Evolutionary conservation across 805 yeast genomes (phyloP).

Genomic region (Diddensiella transvaalensis): DNA sequence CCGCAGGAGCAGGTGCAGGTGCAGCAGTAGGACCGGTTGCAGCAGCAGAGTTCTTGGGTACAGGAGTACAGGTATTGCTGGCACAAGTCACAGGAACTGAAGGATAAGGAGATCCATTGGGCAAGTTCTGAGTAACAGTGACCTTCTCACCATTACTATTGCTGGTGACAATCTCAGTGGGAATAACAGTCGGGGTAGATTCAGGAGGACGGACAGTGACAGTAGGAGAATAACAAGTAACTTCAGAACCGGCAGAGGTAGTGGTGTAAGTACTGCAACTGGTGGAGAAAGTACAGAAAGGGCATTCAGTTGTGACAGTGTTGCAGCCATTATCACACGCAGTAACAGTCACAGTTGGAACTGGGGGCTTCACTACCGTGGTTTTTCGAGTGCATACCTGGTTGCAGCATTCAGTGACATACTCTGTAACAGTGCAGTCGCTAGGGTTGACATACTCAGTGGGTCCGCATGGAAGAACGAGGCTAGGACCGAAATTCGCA

Average conservation of each 20-base stretch:
- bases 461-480: conserved; percentile 7
- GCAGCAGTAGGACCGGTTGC: conserved; percentile 1
- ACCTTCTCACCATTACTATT: neutral
- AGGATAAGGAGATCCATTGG: neutral
- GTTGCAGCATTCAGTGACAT: conserved; percentile 13
- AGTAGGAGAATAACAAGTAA: conserved; percentile 12
- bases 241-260: neutral
- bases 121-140: conserved; percentile 1
- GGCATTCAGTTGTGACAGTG: conserved; percentile 10
- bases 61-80: neutral
- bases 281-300: conserved; percentile 13
- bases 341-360: conserved; percentile 15
- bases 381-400: conserved; percentile 7
- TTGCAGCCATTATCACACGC: conserved; percentile 6
- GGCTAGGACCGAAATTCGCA: neutral
- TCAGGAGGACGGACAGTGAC: conserved; percentile 6
- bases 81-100: neutral
- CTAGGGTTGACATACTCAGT: conserved; percentile 8
- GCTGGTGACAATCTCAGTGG: conserved; percentile 1
- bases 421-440: conserved; percentile 6
- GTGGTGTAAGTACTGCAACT: conserved; percentile 2
- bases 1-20: conserved; percentile 5
- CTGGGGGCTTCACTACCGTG: conserved; percentile 3
- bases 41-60: neutral
- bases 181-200: conserved; percentile 5